Evolutionary conservation across 768 basidiomycete species (phyloP).

Genomic region (Mycena latifolia): DNA sequence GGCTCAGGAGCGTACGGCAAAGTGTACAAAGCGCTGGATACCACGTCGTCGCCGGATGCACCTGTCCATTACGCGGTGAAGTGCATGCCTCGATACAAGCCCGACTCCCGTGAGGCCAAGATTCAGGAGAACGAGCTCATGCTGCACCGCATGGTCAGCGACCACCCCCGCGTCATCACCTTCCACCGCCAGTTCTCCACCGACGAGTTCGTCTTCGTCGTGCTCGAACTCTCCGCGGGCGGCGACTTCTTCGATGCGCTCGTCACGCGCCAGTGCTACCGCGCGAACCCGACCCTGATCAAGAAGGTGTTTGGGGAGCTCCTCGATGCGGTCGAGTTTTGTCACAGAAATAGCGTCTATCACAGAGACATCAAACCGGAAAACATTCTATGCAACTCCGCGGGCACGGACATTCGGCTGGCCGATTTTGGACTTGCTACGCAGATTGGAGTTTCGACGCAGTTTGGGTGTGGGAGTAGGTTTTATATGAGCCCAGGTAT

Average conservation of each 20-base stretch:
- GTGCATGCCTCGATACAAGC: constrained; percentile 58
- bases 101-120: constrained; percentile 53
- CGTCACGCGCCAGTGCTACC: constrained; percentile 51
- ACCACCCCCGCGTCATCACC: constrained; percentile 58
- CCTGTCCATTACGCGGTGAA: constrained; percentile 57
- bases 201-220: constrained; percentile 64
- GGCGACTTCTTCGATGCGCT: constrained; percentile 66
- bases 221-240: constrained; percentile 47
- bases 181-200: constrained; percentile 60
- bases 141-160: constrained; percentile 42
- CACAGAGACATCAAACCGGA: constrained; percentile 74
- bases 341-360: constrained; percentile 64
- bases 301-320: constrained; percentile 64
- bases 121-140: constrained; percentile 64
- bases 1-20: constrained; percentile 47
- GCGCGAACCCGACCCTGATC: constrained; percentile 61
- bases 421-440: constrained; percentile 69
- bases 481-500: constrained; percentile 27
- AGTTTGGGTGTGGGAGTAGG: constrained; percentile 22
- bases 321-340: constrained; percentile 66
- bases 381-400: constrained; percentile 67
- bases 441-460: constrained; percentile 5
- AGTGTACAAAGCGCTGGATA: constrained; percentile 40
- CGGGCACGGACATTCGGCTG: constrained; percentile 56
- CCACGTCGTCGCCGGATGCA: constrained; percentile 17